These are phyloP conservation scores for Chalaropsis thielavioides DNA, from an alignment of 2,329 filamentous ascomycete genomes.

Conservation along the genomic window DNA sequence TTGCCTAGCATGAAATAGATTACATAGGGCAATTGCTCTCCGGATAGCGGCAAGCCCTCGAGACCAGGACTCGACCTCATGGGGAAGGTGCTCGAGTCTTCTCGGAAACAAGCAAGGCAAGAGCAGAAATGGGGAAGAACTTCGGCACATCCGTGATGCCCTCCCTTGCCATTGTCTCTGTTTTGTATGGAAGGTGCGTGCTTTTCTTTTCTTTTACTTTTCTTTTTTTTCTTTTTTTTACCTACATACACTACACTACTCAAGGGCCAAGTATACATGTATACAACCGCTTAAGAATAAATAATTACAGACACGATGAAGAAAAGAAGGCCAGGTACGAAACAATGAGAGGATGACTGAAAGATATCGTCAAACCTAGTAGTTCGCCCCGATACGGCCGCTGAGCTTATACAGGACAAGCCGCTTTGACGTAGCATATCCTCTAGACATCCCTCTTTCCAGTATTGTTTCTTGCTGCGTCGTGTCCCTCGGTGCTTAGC, in stretches of 20 bases:
- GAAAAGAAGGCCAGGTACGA: not conserved
- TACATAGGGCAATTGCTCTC: not conserved
- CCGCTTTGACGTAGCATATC: not conserved
- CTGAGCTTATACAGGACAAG: not conserved
- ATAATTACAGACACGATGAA: not conserved
- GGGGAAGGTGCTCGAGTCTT: not conserved
- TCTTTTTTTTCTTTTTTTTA: not conserved
- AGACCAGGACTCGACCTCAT: not conserved
- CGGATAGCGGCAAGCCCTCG: slow-evolving; percentile 4
- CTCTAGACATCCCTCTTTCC: not conserved
- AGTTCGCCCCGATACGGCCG: not conserved
- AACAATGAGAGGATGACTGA: not conserved
- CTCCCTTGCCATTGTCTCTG: not conserved
- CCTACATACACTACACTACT: not conserved
- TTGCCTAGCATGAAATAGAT: not conserved
- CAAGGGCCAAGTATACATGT: not conserved
- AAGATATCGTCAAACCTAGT: slow-evolving; percentile 3
- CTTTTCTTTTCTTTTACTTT: not conserved
- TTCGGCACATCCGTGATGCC: slow-evolving; percentile 1
- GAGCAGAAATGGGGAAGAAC: not conserved
- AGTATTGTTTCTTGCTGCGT: not conserved
- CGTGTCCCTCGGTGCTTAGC: not conserved
- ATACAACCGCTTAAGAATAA: not conserved
- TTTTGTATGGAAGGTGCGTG: not conserved
- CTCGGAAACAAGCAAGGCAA: not conserved